These are phyloP conservation scores for Cryptococcus jaspeensis DNA, from an alignment of 1,284 basidiomycete species.

Conservation along the genomic window DNA sequence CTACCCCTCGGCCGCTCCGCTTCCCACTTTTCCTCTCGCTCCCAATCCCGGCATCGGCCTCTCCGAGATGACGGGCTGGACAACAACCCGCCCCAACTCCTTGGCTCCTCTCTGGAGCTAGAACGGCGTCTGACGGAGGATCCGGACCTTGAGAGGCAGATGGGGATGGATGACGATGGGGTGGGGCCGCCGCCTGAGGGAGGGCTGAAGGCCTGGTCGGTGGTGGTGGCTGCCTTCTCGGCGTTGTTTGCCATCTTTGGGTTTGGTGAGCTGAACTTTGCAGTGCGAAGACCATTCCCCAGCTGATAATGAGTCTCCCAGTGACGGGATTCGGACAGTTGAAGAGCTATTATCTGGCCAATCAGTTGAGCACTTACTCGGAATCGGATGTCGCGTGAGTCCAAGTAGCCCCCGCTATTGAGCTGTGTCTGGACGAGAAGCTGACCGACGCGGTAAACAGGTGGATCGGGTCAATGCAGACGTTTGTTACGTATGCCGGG, in stretches of 20 bases:
- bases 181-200: conserved; percentile 48
- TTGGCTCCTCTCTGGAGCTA: conserved; percentile 16
- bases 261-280: conserved; percentile 31
- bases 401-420: no score
- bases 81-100: conserved; percentile 30
- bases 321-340: conserved; percentile 45
- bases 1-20: no score
- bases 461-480: conserved; percentile 43
- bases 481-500: conserved; percentile 35
- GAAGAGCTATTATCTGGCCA: conserved; percentile 36
- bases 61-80: conserved; percentile 29
- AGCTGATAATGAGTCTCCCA: conserved; percentile 1
- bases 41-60: conserved; percentile 9
- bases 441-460: conserved; percentile 8
- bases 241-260: conserved; percentile 46
- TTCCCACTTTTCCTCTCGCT: no score
- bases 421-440: neutral
- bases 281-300: no score
- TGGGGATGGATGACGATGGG: conserved; percentile 21
- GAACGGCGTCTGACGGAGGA: conserved; percentile 24
- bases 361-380: conserved; percentile 43
- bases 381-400: conserved; percentile 44
- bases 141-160: conserved; percentile 30
- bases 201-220: conserved; percentile 45
- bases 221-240: conserved; percentile 37